phyloP scores from a whole-genome alignment of 2,329 filamentous ascomycete genomes.

The Diaporthe vexans region DNA sequence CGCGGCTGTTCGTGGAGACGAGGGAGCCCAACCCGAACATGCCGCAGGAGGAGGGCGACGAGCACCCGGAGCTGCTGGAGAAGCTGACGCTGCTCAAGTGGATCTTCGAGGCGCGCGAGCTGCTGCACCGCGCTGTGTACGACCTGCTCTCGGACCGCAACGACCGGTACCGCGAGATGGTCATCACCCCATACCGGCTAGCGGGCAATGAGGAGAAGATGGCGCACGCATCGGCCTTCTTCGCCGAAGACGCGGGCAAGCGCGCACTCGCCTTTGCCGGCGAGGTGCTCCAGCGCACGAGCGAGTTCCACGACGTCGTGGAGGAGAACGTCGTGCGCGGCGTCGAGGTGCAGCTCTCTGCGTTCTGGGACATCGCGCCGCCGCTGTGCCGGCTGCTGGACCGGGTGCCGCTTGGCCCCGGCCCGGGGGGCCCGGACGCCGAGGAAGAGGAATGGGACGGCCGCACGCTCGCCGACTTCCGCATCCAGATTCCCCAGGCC shows the following conservation, averaged over 20 bases:
- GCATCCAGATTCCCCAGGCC: slow-evolving; percentile 80
- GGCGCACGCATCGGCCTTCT: slow-evolving; percentile 84
- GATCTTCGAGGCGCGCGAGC: slow-evolving; percentile 95
- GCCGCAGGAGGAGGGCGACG: slow-evolving; percentile 94
- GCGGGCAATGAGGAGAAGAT: slow-evolving; percentile 85
- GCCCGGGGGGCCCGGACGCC: not conserved
- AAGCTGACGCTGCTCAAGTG: slow-evolving; percentile 96
- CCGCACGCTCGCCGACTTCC: slow-evolving; percentile 65
- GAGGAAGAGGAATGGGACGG: slow-evolving; percentile 11
- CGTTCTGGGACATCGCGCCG: slow-evolving; percentile 98
- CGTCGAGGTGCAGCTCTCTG: slow-evolving; percentile 90
- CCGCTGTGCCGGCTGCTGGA: slow-evolving; percentile 83
- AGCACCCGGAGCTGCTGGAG: slow-evolving; percentile 92
- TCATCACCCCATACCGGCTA: slow-evolving; percentile 83
- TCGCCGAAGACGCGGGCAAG: slow-evolving; percentile 81
- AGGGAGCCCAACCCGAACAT: slow-evolving; percentile 80
- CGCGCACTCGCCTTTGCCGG: slow-evolving; percentile 79
- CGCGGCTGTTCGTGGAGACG: slow-evolving; percentile 79
- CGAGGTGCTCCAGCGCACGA: slow-evolving; percentile 79
- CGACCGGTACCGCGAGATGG: slow-evolving; percentile 86
- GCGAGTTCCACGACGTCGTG: slow-evolving; percentile 83
- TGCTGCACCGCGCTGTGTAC: slow-evolving; percentile 86
- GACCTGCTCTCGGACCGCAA: slow-evolving; percentile 89
- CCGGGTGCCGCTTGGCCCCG: slow-evolving; percentile 73
- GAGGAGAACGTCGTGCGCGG: slow-evolving; percentile 89